These are phyloP conservation scores for Paramyrothecium roridum DNA, from an alignment of 2,329 filamentous ascomycete genomes.

Conservation along the genomic window DNA sequence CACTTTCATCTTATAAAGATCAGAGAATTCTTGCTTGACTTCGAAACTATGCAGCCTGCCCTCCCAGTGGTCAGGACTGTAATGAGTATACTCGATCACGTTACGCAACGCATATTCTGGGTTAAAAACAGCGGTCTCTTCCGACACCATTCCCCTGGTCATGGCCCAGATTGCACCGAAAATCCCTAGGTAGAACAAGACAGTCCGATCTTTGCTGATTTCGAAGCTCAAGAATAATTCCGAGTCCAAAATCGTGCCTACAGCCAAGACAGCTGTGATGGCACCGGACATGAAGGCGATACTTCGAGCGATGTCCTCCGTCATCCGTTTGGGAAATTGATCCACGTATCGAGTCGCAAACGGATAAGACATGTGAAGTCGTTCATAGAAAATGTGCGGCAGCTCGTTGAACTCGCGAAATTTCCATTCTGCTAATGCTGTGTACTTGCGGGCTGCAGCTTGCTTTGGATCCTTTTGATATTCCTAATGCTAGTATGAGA, in stretches of 20 bases:
- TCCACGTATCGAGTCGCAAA: slow-evolving; percentile 91
- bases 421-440: slow-evolving; percentile 93
- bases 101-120: slow-evolving; percentile 85
- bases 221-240: slow-evolving; percentile 92
- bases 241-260: slow-evolving; percentile 83
- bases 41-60: slow-evolving; percentile 89
- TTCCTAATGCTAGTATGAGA: slow-evolving; percentile 52
- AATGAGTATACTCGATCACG: slow-evolving; percentile 91
- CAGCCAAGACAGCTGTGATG: slow-evolving; percentile 77
- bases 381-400: slow-evolving; percentile 84
- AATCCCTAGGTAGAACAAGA: slow-evolving; percentile 84
- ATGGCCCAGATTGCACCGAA: slow-evolving; percentile 81
- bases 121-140: slow-evolving; percentile 86
- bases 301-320: slow-evolving; percentile 78
- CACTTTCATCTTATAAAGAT: slow-evolving; percentile 88
- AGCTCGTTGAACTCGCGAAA: slow-evolving; percentile 98
- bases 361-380: slow-evolving; percentile 90
- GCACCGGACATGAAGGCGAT: slow-evolving; percentile 86
- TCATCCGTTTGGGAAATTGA: slow-evolving; percentile 95
- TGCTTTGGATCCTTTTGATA: slow-evolving; percentile 92
- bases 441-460: slow-evolving; percentile 80
- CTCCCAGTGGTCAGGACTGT: slow-evolving; percentile 85
- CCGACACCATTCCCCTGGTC: slow-evolving; percentile 78
- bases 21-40: slow-evolving; percentile 84
- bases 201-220: slow-evolving; percentile 82